A percentile compares a stretch with the other conserved stretches of the same genome.
Evolutionary conservation across 148 eudicot genomes (phyloP).

Genomic region (Drosera capensis): DNA sequence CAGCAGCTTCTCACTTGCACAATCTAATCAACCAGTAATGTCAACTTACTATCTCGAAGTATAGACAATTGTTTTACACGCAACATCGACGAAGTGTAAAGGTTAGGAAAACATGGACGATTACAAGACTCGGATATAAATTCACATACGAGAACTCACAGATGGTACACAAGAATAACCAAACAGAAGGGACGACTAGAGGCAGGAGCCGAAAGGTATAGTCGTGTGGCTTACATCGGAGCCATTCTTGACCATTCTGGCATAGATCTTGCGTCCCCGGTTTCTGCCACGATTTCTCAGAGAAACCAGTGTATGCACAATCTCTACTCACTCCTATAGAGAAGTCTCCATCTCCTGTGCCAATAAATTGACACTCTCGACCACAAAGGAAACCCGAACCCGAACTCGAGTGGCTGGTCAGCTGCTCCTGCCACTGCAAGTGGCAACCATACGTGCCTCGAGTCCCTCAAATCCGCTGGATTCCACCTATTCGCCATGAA

Average conservation of each 20-base stretch:
- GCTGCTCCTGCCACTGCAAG: constrained; percentile 57
- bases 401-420: constrained; percentile 69
- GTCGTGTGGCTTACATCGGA: too few relatives aligned
- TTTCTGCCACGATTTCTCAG: background rate
- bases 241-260: too few relatives aligned
- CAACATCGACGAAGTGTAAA: too few relatives aligned
- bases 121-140: too few relatives aligned
- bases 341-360: constrained; percentile 91
- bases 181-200: background rate
- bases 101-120: too few relatives aligned
- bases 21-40: too few relatives aligned
- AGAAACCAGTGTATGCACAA: background rate
- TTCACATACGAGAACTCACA: too few relatives aligned
- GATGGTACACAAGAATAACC: background rate
- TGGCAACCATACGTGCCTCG: constrained; percentile 92
- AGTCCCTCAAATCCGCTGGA: constrained; percentile 83
- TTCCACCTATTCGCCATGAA: constrained; percentile 98
- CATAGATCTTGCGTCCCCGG: background rate
- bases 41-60: too few relatives aligned
- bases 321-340: constrained; percentile 28
- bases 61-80: too few relatives aligned
- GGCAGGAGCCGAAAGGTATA: too few relatives aligned
- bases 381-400: constrained; percentile 91
- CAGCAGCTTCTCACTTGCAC: too few relatives aligned
- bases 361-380: constrained; percentile 81